Evolutionary conservation across 129 eudicot species (phyloP).

Genomic region (Pittosporum tobira): DNA sequence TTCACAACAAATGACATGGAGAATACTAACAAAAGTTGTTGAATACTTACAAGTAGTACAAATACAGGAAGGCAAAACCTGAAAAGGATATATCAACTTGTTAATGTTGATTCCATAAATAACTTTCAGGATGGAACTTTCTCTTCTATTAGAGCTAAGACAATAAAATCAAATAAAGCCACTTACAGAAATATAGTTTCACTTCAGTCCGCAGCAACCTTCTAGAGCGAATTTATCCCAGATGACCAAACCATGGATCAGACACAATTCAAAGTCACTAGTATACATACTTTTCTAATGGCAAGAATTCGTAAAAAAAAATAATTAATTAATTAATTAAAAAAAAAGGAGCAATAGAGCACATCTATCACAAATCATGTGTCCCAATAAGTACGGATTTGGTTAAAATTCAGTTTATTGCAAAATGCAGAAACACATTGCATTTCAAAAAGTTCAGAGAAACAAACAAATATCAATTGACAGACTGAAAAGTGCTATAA

Average conservation of each 20-base stretch:
- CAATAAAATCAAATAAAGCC: neutral
- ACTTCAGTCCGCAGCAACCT: slow-evolving; percentile 40
- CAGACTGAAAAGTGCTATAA: neutral
- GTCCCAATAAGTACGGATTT: neutral
- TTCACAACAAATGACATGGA: too few relatives aligned
- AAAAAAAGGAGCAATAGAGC: slow-evolving; percentile 3
- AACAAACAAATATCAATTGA: too few relatives aligned
- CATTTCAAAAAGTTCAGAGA: neutral
- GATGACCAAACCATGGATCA: slow-evolving; percentile 55
- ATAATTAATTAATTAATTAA: too few relatives aligned
- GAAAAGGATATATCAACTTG: slow-evolving; percentile 15
- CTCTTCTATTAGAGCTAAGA: slow-evolving; percentile 2
- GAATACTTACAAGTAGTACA: too few relatives aligned
- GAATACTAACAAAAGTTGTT: too few relatives aligned
- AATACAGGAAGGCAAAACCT: slow-evolving; percentile 19
- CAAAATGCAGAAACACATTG: too few relatives aligned
- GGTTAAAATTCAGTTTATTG: neutral
- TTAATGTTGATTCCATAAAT: slow-evolving; percentile 9
- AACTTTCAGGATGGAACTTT: neutral
- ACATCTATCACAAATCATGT: neutral
- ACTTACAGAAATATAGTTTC: slow-evolving; percentile 38
- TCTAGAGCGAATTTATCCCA: slow-evolving; percentile 46
- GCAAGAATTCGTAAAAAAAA: neutral
- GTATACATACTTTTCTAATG: slow-evolving; percentile 9
- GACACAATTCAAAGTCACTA: slow-evolving; percentile 41